These are phyloP conservation scores for Aureococcus anophagefferens DNA, from an alignment of 108 stramenopile species.

Conservation along the genomic window DNA sequence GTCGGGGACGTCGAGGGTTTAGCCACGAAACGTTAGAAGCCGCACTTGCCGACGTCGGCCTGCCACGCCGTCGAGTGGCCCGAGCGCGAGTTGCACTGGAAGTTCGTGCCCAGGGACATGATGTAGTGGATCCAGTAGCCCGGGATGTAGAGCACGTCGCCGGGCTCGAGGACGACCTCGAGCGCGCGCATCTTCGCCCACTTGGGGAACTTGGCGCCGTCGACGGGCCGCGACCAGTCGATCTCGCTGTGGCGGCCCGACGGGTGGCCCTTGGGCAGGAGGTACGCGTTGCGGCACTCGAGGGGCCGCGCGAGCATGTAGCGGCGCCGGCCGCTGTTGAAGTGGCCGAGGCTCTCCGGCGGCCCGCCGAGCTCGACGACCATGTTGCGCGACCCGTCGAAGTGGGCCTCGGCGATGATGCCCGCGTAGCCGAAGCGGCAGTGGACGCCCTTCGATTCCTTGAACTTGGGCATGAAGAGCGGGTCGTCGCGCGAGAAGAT, in stretches of 20 bases:
- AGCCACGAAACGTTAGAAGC: no score
- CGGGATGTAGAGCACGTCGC: slow-evolving; percentile 88
- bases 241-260: slow-evolving; percentile 66
- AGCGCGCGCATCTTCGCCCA: slow-evolving; percentile 57
- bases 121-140: slow-evolving; percentile 93
- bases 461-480: slow-evolving; percentile 77
- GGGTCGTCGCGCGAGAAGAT: neutral
- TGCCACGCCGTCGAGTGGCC: neutral
- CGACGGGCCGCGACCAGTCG: slow-evolving; percentile 73
- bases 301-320: slow-evolving; percentile 82
- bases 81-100: slow-evolving; percentile 38
- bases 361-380: slow-evolving; percentile 65
- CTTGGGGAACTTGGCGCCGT: slow-evolving; percentile 58
- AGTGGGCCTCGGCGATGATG: slow-evolving; percentile 85
- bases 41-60: neutral
- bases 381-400: slow-evolving; percentile 83
- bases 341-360: no score
- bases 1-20: no score
- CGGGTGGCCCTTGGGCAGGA: slow-evolving; percentile 72
- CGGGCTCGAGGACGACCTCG: slow-evolving; percentile 84
- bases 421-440: slow-evolving; percentile 90
- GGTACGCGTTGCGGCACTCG: slow-evolving; percentile 69
- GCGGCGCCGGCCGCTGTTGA: slow-evolving; percentile 31
- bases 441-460: slow-evolving; percentile 76
- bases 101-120: slow-evolving; percentile 76